Evolutionary conservation across 306 rosid genomes (phyloP).

Genomic region (Erythrophleum fordii): DNA sequence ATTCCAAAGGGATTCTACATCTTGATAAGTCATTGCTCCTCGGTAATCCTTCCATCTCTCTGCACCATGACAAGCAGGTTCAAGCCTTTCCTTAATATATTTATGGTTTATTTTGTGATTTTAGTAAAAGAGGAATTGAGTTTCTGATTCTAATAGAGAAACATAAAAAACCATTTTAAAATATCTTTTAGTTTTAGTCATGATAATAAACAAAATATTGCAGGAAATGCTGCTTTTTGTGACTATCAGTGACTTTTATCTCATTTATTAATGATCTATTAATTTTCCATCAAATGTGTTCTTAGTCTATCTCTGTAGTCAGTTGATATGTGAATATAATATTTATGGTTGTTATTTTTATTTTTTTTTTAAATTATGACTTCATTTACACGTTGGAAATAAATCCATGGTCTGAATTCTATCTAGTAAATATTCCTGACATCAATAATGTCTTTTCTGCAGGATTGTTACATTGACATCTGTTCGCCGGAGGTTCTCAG

Average conservation of each 20-base stretch:
- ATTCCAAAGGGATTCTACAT: conserved; percentile 64
- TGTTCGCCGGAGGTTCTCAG: conserved; percentile 98
- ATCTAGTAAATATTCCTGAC: conserved; percentile 23
- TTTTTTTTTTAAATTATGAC: background rate
- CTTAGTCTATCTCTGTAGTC: background rate
- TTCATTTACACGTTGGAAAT: background rate
- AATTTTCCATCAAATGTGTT: conserved; percentile 17
- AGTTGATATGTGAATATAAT: background rate
- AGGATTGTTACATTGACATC: conserved; percentile 97
- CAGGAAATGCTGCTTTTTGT: conserved; percentile 13
- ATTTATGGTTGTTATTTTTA: too few species aligned
- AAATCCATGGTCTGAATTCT: conserved; percentile 7
- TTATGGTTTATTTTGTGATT: conserved; percentile 40
- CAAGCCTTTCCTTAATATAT: conserved; percentile 34
- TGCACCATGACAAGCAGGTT: conserved; percentile 96
- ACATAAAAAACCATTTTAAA: background rate
- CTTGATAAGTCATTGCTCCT: conserved; percentile 77
- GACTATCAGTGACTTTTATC: conserved; percentile 5
- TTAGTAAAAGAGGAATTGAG: background rate
- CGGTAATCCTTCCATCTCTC: conserved; percentile 76
- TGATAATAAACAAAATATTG: background rate
- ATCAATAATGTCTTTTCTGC: conserved; percentile 45
- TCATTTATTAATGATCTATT: conserved; percentile 3
- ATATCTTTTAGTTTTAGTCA: background rate
- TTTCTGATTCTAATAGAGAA: background rate